Evolutionary conservation across 179 eudicot species (phyloP).

Genomic region (Vitellaria paradoxa): DNA sequence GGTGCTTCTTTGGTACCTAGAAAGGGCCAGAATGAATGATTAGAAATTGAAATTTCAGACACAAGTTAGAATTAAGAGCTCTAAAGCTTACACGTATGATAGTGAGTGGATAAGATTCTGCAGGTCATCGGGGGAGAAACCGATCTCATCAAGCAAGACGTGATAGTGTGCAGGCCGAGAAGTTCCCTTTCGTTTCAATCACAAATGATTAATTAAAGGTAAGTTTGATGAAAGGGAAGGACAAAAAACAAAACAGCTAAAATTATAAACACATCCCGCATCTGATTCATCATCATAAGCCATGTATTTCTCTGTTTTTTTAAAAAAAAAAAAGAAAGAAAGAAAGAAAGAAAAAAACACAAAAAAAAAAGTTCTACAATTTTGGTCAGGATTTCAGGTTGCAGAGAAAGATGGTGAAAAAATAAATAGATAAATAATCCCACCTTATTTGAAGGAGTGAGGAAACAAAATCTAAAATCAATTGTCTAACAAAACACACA

Average conservation of each 20-base stretch:
- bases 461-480: neutral
- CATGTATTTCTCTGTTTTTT: too few species aligned
- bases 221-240: neutral
- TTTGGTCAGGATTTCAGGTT: neutral
- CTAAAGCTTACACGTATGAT: slow-evolving; percentile 75
- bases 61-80: neutral
- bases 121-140: slow-evolving; percentile 84
- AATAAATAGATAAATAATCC: too few species aligned
- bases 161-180: slow-evolving; percentile 92
- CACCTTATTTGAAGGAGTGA: too few species aligned
- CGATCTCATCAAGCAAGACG: slow-evolving; percentile 93
- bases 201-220: neutral
- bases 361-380: neutral
- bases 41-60: neutral
- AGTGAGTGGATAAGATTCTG: slow-evolving; percentile 75
- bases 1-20: slow-evolving; percentile 88
- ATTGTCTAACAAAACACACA: neutral
- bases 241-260: too few species aligned
- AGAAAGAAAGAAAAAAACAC: neutral
- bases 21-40: slow-evolving; percentile 15
- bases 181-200: slow-evolving; percentile 55
- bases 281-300: too few species aligned
- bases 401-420: neutral
- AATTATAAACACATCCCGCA: too few species aligned
- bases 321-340: too few species aligned